Base-by-base conservation (phyloP, 2,329 filamentous ascomycete genomes). In the Huntiella savannae region DNA sequence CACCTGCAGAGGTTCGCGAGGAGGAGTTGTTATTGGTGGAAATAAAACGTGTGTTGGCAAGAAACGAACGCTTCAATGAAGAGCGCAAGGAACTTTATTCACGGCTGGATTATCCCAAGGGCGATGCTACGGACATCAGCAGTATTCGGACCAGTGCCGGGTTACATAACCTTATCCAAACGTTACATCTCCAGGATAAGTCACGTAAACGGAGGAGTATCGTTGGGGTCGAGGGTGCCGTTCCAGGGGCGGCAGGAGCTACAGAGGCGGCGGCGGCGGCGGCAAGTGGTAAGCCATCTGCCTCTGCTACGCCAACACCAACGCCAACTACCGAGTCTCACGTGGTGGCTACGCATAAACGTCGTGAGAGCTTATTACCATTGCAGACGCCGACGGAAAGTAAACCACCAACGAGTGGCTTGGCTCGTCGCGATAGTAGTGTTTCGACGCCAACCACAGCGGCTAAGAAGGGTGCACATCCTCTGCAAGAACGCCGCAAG, bases 11-110 rank as follows among this genome's bases (percentile, higher is more conserved):
- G 62, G 82, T 88, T 19, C 78, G 83, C 51, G 91, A 98, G 60
- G 91, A 98, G 62, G 82, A 92, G 55, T 80, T 84, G 33, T 66
- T 98, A 2, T 71, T 98, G 13, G 72, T 88, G 49, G 91, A 98
- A 58, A 75, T 98, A 47, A 86, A 92, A 57, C 80, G 91, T 49
- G 96, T 98, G 53, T 75, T 93, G 56, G 79, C 82, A 52, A 78
- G 86, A 50, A 83, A 87, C 52, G 82, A 91, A 54, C 78, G 77
- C 48, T 80, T 96, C 57, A 84, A 92, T 58, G 79, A 84, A 53
- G 86, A 95, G 58, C 80, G 91, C 46, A 77, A 79, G 54, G 87
- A 94, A 59, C 73, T 93, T 39, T 94, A 88, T 63, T 75, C 77
- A 52, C 75, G 88, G 45, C 77, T 98, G 8, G 88, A 95, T 57